Evolutionary conservation across 805 yeast species (phyloP).

Genomic region (Kuraishia piskuri): DNA sequence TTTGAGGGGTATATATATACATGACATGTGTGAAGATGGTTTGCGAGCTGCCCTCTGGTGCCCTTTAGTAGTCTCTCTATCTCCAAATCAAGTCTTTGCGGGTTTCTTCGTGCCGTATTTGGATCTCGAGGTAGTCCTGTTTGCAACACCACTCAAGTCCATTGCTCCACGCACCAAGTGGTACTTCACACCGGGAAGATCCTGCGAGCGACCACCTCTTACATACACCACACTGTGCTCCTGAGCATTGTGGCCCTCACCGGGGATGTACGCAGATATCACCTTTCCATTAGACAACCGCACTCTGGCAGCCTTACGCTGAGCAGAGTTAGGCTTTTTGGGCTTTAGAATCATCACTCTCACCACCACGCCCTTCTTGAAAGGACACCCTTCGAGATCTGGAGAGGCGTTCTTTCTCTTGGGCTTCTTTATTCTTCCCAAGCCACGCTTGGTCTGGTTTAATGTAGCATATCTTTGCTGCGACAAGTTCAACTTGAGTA

Average conservation of each 20-base stretch:
- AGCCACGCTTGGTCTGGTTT: constrained; percentile 70
- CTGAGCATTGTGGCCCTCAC: constrained; percentile 97
- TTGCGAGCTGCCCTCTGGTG: not conserved
- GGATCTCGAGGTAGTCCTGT: constrained; percentile 81
- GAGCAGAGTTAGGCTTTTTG: constrained; percentile 97
- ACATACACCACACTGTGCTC: constrained; percentile 95
- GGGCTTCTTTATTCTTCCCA: constrained; percentile 28
- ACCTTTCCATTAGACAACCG: constrained; percentile 84
- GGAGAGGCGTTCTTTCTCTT: constrained; percentile 56
- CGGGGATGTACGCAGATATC: constrained; percentile 90
- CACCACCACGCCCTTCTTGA: constrained; percentile 86
- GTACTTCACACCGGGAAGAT: constrained; percentile 96
- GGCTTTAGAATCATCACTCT: constrained; percentile 95
- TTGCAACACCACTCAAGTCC: constrained; percentile 92
- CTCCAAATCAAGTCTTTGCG: constrained; percentile 25
- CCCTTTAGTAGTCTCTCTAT: not conserved
- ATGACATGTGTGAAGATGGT: not conserved
- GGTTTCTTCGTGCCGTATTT: constrained; percentile 92
- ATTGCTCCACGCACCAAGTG: constrained; percentile 88
- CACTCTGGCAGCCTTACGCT: constrained; percentile 94
- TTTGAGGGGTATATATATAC: not conserved
- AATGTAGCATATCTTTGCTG: constrained; percentile 59
- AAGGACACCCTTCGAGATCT: constrained; percentile 75
- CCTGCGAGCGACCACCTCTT: constrained; percentile 98
- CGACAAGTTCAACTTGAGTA: constrained; percentile 2